Percentiles rank a stretch among this genome's conserved stretches.
Conservation (phyloP, 1,284 basidiomycete genomes). For the Microbotryum lychnidis-dioicae region DNA sequence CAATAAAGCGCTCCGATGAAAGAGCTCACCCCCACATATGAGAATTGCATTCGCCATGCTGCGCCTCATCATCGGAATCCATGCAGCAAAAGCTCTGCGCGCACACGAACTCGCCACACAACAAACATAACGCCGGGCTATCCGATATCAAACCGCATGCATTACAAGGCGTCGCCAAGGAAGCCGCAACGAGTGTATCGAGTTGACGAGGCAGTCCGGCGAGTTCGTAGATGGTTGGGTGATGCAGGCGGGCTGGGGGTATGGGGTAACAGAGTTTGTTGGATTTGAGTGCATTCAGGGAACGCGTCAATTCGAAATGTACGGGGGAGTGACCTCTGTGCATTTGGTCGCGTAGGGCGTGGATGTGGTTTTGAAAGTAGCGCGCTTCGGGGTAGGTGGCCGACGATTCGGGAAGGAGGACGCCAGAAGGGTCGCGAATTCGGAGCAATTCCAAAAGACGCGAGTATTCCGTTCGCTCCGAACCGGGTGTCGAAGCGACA, state of each 20-base stretch:
- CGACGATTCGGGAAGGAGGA: conserved; percentile 40
- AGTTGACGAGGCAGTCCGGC: conserved; percentile 70
- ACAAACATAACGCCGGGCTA: conserved; percentile 82
- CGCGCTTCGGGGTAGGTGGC: neutral
- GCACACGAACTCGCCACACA: conserved; percentile 83
- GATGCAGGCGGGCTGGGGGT: conserved; percentile 51
- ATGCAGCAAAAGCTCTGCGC: conserved; percentile 89
- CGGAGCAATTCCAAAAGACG: conserved; percentile 65
- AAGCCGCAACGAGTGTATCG: conserved; percentile 71
- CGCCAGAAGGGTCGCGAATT: conserved; percentile 64
- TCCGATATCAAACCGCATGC: conserved; percentile 71
- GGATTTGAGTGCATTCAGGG: too few relatives aligned
- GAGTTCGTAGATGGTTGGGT: conserved; percentile 75
- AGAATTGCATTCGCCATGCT: conserved; percentile 83
- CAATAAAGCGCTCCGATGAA: conserved; percentile 2
- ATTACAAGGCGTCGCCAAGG: conserved; percentile 59
- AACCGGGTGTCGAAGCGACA: neutral
- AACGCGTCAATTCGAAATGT: neutral
- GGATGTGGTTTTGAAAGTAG: conserved; percentile 11
- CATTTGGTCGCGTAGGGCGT: neutral
- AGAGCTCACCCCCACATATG: conserved; percentile 79
- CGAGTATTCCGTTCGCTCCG: conserved; percentile 55
- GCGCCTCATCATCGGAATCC: conserved; percentile 53
- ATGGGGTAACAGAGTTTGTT: too few relatives aligned
- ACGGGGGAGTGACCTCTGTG: neutral